Base-by-base conservation (phyloP, 2,329 filamentous ascomycete species). In the Hypoxylon sp. region DNA sequence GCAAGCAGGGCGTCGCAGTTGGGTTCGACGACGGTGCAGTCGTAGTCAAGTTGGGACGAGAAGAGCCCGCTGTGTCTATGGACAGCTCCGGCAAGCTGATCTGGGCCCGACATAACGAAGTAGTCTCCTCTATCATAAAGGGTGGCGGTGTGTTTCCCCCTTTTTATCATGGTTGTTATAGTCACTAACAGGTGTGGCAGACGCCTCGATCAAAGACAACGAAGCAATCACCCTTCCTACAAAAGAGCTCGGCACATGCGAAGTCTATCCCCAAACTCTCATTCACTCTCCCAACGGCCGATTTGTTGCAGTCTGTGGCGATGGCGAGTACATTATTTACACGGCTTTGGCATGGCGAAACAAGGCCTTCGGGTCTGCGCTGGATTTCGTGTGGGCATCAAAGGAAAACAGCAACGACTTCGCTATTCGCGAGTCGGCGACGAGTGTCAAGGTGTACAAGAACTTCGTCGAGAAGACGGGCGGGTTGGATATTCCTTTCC, bases 401-500 rank as follows among this genome's bases (percentile, higher is more conserved):
- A 98, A 97, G 82, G 95, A 98, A 65, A 97, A 98, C 82, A 97
- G 94, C 83, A 98, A 98, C 80, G 96, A 99, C 80, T 98, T 97
- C 78, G 96, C 96, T 42, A 98, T 99, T 75, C 91, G 96, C 37
- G 96, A 99, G 82, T 98, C 95, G 3, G 84, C 92, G 30, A 97
- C 95, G 54, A 97, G 92, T 76, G 94, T 99, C 76, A 98, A 98
- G 85, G 90, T 98, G 37, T 98, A 96, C 87, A 95, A 96, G 82
- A 98, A 98, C 82, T 98, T 99, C 84, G 91, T 95, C 74, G 96
- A 98, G 81, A 95, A 97, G 82, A 83, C 87, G 30, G 93, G 93
- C 64, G 94, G 94, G 8, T 85, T 99, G 33, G 95, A 99, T 79
- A 94, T 98, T 61, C 95, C 95, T 10, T 99, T 97, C 85, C 92